These are phyloP conservation scores for Suhomyces chickasaworum DNA, from an alignment of 1,139 yeast genomes.

Conservation along the genomic window DNA sequence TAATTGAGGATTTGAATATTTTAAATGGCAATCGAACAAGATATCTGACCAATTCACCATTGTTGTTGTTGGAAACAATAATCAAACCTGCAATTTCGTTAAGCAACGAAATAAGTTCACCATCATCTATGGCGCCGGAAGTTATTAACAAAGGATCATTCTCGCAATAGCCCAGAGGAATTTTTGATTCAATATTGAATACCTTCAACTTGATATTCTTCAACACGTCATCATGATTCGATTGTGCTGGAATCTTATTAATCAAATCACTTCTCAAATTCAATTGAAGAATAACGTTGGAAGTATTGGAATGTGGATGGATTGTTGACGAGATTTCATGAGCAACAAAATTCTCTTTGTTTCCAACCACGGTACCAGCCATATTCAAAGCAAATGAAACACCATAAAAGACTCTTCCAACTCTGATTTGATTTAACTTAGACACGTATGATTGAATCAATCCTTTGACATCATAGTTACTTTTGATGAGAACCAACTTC, in stretches of 20 bases:
- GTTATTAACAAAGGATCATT: not conserved
- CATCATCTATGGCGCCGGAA: slow-evolving; percentile 10
- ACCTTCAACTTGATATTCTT: slow-evolving; percentile 24
- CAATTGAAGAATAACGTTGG: slow-evolving; percentile 57
- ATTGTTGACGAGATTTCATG: slow-evolving; percentile 1
- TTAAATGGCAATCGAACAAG: slow-evolving; percentile 74
- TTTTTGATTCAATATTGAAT: slow-evolving; percentile 11
- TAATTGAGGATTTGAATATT: slow-evolving; percentile 58
- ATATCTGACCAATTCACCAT: slow-evolving; percentile 57
- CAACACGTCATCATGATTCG: slow-evolving; percentile 35
- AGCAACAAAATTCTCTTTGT: slow-evolving; percentile 1
- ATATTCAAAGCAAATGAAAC: slow-evolving; percentile 87
- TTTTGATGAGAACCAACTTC: slow-evolving; percentile 49
- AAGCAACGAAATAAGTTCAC: slow-evolving; percentile 46
- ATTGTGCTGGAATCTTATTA: slow-evolving; percentile 37
- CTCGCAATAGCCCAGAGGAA: not conserved
- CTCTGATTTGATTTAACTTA: slow-evolving; percentile 37
- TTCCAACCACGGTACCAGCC: slow-evolving; percentile 65
- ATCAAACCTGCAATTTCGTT: slow-evolving; percentile 54
- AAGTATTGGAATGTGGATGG: slow-evolving; percentile 9
- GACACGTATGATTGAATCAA: slow-evolving; percentile 77
- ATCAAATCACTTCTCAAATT: slow-evolving; percentile 65
- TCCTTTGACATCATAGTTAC: slow-evolving; percentile 75
- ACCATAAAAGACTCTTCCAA: slow-evolving; percentile 63
- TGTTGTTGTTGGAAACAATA: slow-evolving; percentile 44